Conservation (phyloP, 257 asterid species). For the Paraleonurus japonicus region DNA sequence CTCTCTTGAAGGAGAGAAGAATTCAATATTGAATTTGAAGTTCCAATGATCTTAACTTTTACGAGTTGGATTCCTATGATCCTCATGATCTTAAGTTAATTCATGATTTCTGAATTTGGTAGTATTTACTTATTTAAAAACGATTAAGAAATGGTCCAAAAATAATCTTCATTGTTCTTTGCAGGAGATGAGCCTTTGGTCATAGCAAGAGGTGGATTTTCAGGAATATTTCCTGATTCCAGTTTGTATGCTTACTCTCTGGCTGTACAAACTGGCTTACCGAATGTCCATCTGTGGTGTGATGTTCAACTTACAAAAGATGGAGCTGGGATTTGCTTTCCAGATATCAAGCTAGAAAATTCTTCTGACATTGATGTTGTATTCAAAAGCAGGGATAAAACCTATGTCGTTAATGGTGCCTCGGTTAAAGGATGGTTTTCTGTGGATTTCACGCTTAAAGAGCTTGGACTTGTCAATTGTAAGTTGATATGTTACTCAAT, state of each 20-base stretch:
- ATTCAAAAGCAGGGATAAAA: conserved; percentile 15
- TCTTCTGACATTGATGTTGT: conserved; percentile 29
- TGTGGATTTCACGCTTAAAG: conserved; percentile 57
- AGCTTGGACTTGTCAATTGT: conserved; percentile 47
- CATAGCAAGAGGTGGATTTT: conserved; percentile 77
- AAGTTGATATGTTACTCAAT: conserved; percentile 29
- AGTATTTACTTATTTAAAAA: background rate
- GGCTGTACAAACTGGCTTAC: conserved; percentile 36
- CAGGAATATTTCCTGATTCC: conserved; percentile 76
- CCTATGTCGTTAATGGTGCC: conserved; percentile 62
- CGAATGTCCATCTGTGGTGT: conserved; percentile 53
- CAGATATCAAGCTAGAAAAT: conserved; percentile 58
- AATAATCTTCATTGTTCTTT: conserved; percentile 5
- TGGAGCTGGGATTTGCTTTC: conserved; percentile 73
- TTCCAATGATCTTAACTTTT: background rate
- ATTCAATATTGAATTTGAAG: background rate
- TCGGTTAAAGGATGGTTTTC: conserved; percentile 56
- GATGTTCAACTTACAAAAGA: conserved; percentile 88
- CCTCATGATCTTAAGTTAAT: background rate
- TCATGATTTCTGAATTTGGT: background rate
- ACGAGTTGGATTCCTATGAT: background rate
- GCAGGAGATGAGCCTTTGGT: conserved; percentile 74
- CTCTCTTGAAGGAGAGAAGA: background rate
- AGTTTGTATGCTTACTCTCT: conserved; percentile 48
- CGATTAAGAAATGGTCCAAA: background rate